Base-by-base conservation (phyloP, 2,329 filamentous ascomycete genomes). In the Metarhizium album region DNA sequence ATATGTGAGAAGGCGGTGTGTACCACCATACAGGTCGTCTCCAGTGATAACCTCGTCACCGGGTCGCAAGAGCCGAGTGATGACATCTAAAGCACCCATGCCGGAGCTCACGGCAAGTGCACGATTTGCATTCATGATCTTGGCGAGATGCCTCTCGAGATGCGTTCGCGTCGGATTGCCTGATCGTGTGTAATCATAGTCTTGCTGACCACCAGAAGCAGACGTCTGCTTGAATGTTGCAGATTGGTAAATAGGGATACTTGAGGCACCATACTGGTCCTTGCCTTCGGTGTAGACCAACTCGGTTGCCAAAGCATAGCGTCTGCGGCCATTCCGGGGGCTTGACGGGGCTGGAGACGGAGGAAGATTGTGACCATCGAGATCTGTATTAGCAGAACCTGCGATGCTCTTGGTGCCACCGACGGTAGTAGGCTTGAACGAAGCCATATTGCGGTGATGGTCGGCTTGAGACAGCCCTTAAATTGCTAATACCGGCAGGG, bases 131-230 rank as follows among this genome's bases (percentile, higher is more conserved):
- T 88, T 90, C 94, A 98, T 98, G 67, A 98, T 95, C 79, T 98
- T 98, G 63, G 94, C 93, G 60, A 98, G 76, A 69, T 98, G 93
- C 53, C 91, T 83, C 74, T 98, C 93, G 55, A 98, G 81, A 64
- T 98, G 93, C 33, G 91, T 95, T 57, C 93, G 82, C 52, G 93
- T 98, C 18, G 93, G 93, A 67, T 98, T 98, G 51, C 93, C 93
- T 35, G 90, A 97, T 54, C 94, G 87, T 53, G 93, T 97, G 74
- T 98, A 98, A 74, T 98, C 93, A 70, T 97, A 98, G 69, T 97
- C 90, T 63, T 80, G 75, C 58, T 82, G 86, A 53, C 88, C 89
- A 53, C 87, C 89, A 45, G 71, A 77, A 55, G 86, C 85, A 18
- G 86, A 88, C 22, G 80, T 80, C 70, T 97, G 93, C 73, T 98